phyloP scores from a whole-genome alignment of 192 early-diverging fungal genomes.

The Rhizophagus clarus region DNA sequence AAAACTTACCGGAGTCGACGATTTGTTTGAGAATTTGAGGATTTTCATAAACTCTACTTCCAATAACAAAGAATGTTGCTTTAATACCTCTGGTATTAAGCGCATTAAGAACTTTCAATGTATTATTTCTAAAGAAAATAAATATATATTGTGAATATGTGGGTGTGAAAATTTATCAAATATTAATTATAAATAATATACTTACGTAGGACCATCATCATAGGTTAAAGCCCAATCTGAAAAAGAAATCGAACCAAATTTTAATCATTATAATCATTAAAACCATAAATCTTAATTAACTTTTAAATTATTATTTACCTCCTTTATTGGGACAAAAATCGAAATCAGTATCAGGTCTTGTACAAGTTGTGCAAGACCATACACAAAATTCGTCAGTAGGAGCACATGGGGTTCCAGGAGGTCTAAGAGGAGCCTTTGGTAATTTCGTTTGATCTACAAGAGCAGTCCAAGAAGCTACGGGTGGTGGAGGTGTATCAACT shows the following conservation, averaged over 20 bases:
- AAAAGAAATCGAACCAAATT: conserved; percentile 2
- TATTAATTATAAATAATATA: neutral
- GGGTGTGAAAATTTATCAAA: too few species aligned
- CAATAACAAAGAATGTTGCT: conserved; percentile 53
- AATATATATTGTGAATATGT: neutral
- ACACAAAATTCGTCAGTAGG: neutral
- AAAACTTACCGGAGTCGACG: conserved; percentile 28
- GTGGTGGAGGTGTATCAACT: neutral
- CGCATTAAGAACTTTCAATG: conserved; percentile 44
- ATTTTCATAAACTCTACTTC: conserved; percentile 42
- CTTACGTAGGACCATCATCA: conserved; percentile 54
- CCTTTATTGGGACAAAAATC: neutral
- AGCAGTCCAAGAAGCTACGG: neutral
- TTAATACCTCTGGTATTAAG: conserved; percentile 40
- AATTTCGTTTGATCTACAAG: neutral
- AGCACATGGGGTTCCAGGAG: neutral
- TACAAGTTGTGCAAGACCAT: neutral
- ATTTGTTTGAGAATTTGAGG: conserved; percentile 42
- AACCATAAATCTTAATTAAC: too few species aligned
- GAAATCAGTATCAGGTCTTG: neutral
- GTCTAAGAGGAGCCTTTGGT: neutral
- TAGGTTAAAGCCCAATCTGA: conserved; percentile 55
- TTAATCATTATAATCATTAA: neutral
- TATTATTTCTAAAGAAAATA: neutral
- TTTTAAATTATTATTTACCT: neutral